These are phyloP conservation scores for Mediolabrus comicus DNA, from an alignment of 108 stramenopile genomes.

Conservation along the genomic window DNA sequence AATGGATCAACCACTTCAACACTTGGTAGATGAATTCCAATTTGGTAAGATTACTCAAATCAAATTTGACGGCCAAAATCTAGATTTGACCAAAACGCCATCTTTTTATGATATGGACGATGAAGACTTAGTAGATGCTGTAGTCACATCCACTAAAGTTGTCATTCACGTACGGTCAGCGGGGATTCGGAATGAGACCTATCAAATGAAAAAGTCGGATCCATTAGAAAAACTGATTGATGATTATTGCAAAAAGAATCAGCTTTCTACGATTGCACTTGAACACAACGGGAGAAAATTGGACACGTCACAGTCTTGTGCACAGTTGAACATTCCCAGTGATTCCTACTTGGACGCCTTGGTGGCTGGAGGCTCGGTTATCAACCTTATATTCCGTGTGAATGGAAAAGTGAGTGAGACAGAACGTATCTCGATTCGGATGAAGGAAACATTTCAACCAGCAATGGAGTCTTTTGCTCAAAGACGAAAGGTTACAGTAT, in stretches of 20 bases:
- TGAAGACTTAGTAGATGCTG: slow-evolving; percentile 65
- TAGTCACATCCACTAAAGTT: slow-evolving; percentile 2
- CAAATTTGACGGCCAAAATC: slow-evolving; percentile 53
- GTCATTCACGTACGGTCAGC: slow-evolving; percentile 11
- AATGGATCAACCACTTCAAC: slow-evolving; percentile 34
- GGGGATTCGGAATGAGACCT: slow-evolving; percentile 2
- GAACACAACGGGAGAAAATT: slow-evolving; percentile 23
- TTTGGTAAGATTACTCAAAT: slow-evolving; percentile 7
- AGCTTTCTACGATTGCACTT: neutral
- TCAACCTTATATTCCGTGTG: slow-evolving; percentile 32
- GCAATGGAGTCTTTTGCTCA: slow-evolving; percentile 19
- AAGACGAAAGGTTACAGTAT: slow-evolving; percentile 7
- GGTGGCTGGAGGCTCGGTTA: neutral
- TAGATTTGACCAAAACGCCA: slow-evolving; percentile 52
- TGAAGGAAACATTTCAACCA: slow-evolving; percentile 10
- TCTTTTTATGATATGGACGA: slow-evolving; percentile 70
- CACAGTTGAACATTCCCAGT: slow-evolving; percentile 9
- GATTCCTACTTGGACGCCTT: slow-evolving; percentile 24
- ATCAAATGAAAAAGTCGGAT: slow-evolving; percentile 11
- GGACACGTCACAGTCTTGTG: slow-evolving; percentile 11
- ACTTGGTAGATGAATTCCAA: slow-evolving; percentile 24
- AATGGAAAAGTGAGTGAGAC: slow-evolving; percentile 33
- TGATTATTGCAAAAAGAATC: slow-evolving; percentile 6
- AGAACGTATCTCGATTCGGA: neutral
- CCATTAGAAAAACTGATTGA: slow-evolving; percentile 12